Conservation (phyloP, 2,329 filamentous ascomycete species). For the Keithomyces neogunnii region DNA sequence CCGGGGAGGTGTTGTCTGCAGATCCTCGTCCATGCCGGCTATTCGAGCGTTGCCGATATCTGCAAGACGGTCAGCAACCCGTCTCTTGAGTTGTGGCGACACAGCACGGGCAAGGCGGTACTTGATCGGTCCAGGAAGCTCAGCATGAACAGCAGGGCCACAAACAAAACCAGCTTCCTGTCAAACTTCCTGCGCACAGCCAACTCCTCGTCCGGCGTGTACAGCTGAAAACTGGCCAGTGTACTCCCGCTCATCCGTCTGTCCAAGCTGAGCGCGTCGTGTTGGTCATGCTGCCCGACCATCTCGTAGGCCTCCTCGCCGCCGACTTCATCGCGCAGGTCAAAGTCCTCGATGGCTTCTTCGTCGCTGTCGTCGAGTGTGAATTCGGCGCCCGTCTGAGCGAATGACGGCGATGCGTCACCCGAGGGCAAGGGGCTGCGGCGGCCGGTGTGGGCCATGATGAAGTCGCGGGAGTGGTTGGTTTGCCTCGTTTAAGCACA, state of each 20-base stretch:
- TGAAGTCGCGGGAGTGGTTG: too few species aligned
- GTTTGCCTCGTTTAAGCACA: background rate
- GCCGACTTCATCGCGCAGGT: constrained; percentile 22
- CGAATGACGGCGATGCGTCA: constrained; percentile 27
- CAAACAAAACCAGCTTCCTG: constrained; percentile 66
- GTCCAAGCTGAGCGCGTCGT: constrained; percentile 1
- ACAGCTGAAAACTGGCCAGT: constrained; percentile 30
- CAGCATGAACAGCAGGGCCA: constrained; percentile 75
- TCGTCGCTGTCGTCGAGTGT: constrained; percentile 25
- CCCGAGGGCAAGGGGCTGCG: constrained; percentile 14
- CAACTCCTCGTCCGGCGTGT: constrained; percentile 61
- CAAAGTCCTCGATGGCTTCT: constrained; percentile 16
- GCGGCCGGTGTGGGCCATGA: constrained; percentile 7
- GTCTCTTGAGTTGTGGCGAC: too few species aligned
- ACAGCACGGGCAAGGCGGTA: constrained; percentile 26
- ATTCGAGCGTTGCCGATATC: constrained; percentile 57
- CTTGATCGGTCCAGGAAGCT: constrained; percentile 82
- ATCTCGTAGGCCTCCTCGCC: constrained; percentile 26
- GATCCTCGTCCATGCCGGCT: constrained; percentile 54
- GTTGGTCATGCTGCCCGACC: constrained; percentile 14
- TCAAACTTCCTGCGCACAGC: constrained; percentile 69
- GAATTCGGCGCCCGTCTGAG: constrained; percentile 30
- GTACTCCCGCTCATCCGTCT: constrained; percentile 19
- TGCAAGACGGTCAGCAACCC: constrained; percentile 14
- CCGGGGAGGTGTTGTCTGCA: constrained; percentile 39